Conservation (phyloP, 805 yeast species). For the Hermanozyma aechmeae region DNA sequence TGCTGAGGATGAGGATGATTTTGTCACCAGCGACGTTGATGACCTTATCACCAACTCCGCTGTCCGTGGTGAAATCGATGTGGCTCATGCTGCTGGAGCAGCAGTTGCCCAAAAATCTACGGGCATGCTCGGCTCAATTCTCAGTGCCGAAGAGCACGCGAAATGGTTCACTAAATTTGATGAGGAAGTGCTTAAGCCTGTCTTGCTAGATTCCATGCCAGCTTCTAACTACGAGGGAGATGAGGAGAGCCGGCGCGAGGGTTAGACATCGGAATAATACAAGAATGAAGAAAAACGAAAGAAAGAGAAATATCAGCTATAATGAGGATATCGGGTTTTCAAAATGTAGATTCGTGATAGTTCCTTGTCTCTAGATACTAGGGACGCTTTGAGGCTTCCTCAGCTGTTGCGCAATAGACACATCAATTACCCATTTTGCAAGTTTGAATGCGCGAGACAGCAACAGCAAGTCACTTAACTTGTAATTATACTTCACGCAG, state of each 20-base stretch:
- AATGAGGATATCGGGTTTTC: too few species aligned
- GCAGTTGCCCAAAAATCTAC: conserved; percentile 3
- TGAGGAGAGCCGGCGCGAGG: too few species aligned
- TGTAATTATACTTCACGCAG: conserved; percentile 52
- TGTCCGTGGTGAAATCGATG: conserved; percentile 1
- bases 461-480: conserved; percentile 55
- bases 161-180: conserved; percentile 92
- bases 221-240: conserved; percentile 6
- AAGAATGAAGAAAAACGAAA: too few species aligned
- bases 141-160: conserved; percentile 62
- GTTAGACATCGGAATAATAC: too few species aligned
- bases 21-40: conserved; percentile 26
- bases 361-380: too few species aligned
- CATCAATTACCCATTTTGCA: conserved; percentile 67
- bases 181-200: conserved; percentile 89
- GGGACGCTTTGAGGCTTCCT: conserved; percentile 10
- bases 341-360: too few species aligned
- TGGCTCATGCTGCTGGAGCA: conserved; percentile 1
- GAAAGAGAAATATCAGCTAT: too few species aligned
- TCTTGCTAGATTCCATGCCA: conserved; percentile 58
- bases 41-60: conserved; percentile 18
- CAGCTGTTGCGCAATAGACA: conserved; percentile 44
- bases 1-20: conserved; percentile 15
- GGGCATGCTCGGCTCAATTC: conserved; percentile 31
- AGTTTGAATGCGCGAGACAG: conserved; percentile 55